A percentile compares a stretch with the other conserved stretches of the same genome.
These are phyloP conservation scores for Hemisphaericaspora xylofermentans DNA, from an alignment of 1,139 yeast species.

Conservation along the genomic window DNA sequence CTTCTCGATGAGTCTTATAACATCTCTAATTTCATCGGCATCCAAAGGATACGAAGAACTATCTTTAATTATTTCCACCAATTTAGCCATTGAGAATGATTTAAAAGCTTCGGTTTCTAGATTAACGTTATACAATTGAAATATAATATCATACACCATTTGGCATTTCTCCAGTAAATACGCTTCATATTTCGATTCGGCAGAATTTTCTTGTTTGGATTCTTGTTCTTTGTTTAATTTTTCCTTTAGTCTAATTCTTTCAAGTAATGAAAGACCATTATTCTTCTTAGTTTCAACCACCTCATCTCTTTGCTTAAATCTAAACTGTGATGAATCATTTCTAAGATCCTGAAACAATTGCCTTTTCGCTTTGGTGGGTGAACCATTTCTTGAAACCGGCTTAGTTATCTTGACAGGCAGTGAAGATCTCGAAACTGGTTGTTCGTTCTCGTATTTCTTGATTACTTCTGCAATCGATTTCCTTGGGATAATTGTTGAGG, in stretches of 20 bases:
- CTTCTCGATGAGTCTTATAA: conserved; percentile 19
- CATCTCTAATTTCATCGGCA: conserved; percentile 32
- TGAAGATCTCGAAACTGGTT: conserved; percentile 7
- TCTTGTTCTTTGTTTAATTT: conserved; percentile 17
- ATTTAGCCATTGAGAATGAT: conserved; percentile 26
- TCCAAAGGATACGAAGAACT: conserved; percentile 35
- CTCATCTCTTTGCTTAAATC: conserved; percentile 28
- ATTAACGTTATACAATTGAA: conserved; percentile 25
- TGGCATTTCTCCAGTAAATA: conserved; percentile 43
- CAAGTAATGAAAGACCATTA: conserved; percentile 40
- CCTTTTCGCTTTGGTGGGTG: conserved; percentile 14
- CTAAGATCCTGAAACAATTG: conserved; percentile 18
- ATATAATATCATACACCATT: conserved; percentile 37
- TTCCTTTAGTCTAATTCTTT: conserved; percentile 42
- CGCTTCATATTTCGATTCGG: conserved; percentile 34
- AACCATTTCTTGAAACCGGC: conserved; percentile 12
- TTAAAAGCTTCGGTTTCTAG: conserved; percentile 10
- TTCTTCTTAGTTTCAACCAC: conserved; percentile 18
- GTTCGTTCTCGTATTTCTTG: neutral
- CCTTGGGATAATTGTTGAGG: conserved; percentile 10
- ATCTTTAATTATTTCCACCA: conserved; percentile 32
- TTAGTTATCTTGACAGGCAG: conserved; percentile 24
- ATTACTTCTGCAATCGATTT: conserved; percentile 10
- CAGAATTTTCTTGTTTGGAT: conserved; percentile 15
- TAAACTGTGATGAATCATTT: conserved; percentile 34